Conservation (phyloP, 2,329 filamentous ascomycete genomes). For the Mariannaea elegans region DNA sequence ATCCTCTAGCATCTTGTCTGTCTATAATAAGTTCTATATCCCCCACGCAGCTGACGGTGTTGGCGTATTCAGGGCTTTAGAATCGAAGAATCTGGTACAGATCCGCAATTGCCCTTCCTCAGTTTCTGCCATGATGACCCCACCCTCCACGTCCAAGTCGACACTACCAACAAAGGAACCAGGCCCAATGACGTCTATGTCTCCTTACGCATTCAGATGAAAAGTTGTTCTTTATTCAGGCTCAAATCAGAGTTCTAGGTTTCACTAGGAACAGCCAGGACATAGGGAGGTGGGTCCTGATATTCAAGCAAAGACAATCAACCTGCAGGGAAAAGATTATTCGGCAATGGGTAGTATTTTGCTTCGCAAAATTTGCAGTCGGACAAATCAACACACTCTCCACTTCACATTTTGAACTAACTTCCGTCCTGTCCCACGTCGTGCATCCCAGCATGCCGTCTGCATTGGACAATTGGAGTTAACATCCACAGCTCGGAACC, state of each 20-base stretch:
- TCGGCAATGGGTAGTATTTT: no score
- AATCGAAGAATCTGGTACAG: conserved; percentile 4
- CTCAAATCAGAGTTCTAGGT: background rate
- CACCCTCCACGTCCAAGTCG: conserved; percentile 7
- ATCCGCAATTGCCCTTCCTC: conserved; percentile 11
- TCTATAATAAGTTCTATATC: background rate
- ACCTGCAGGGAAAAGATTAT: no score
- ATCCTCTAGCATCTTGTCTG: background rate
- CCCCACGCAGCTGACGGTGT: conserved; percentile 17
- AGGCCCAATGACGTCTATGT: no score
- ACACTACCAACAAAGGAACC: no score
- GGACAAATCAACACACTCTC: no score
- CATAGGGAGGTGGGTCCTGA: background rate
- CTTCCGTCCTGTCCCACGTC: conserved; percentile 8
- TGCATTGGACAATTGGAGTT: no score
- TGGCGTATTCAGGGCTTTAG: conserved; percentile 14
- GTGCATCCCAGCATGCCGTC: conserved; percentile 21
- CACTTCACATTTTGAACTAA: no score
- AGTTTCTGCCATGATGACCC: conserved; percentile 9
- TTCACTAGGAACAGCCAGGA: background rate
- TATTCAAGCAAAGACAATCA: conserved; percentile 1
- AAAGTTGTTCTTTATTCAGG: background rate
- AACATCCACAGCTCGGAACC: conserved; percentile 8
- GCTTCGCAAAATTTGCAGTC: no score
- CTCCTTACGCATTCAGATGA: no score